Evolutionary conservation across 352 stramenopile genomes (phyloP).

Genomic region (Lagenidium sp.): DNA sequence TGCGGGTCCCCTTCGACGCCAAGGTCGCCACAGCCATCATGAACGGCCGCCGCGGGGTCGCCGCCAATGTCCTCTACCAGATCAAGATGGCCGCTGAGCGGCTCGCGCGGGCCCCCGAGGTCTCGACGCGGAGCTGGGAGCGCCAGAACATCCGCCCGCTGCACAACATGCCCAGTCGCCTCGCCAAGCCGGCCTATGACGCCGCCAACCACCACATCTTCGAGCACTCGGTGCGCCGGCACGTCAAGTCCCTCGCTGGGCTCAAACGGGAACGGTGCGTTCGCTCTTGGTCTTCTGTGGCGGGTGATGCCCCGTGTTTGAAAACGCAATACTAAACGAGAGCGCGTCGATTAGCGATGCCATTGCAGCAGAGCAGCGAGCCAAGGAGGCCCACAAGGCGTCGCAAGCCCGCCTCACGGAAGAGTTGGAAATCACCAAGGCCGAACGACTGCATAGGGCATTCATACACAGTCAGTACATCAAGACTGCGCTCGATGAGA

Average conservation of each 20-base stretch:
- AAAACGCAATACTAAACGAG: too few species aligned
- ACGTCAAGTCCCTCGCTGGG: slow-evolving; percentile 33
- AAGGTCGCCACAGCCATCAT: slow-evolving; percentile 71
- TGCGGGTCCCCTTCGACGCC: slow-evolving; percentile 75
- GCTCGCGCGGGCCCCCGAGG: slow-evolving; percentile 26
- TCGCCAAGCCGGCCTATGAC: slow-evolving; percentile 52
- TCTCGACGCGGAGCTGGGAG: slow-evolving; percentile 46
- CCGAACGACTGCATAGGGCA: slow-evolving; percentile 54
- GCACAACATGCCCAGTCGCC: slow-evolving; percentile 48
- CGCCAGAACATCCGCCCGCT: slow-evolving; percentile 34
- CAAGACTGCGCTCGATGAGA: slow-evolving; percentile 62
- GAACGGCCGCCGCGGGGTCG: slow-evolving; percentile 51
- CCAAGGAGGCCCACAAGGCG: slow-evolving; percentile 17
- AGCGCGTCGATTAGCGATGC: slow-evolving; percentile 32
- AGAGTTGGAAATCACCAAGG: slow-evolving; percentile 44
- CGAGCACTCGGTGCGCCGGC: slow-evolving; percentile 54
- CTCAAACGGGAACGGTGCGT: slow-evolving; percentile 49
- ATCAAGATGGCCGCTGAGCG: slow-evolving; percentile 62
- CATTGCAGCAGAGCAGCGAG: slow-evolving; percentile 20
- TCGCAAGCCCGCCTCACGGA: slow-evolving; percentile 23
- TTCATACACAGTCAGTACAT: slow-evolving; percentile 69
- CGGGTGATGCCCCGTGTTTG: too few species aligned
- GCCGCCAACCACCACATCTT: slow-evolving; percentile 48
- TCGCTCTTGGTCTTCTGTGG: too few species aligned
- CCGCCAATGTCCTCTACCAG: slow-evolving; percentile 77